phyloP scores from a whole-genome alignment of 1,284 basidiomycete genomes.

The Microbotryum intermedium region DNA sequence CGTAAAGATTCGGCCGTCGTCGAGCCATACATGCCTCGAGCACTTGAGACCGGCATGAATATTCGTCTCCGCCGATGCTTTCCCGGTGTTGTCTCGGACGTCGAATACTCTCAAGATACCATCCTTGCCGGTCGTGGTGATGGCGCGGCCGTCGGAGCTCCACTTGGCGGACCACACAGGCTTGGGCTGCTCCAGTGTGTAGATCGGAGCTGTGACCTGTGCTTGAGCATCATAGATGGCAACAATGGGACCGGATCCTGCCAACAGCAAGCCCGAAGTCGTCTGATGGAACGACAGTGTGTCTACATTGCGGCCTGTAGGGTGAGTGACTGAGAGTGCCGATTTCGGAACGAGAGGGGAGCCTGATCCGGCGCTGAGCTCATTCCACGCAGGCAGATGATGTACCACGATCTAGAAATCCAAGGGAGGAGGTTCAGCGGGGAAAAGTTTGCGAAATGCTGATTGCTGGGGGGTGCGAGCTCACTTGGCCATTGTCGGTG shows the following conservation, averaged over 20 bases:
- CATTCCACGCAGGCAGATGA: slow-evolving; percentile 4
- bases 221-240: slow-evolving; percentile 38
- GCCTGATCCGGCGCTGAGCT: too few relatives aligned
- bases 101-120: slow-evolving; percentile 39
- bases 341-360: background rate
- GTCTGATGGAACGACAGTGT: slow-evolving; percentile 41
- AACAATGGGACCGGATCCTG: slow-evolving; percentile 26
- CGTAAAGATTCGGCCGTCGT: slow-evolving; percentile 39
- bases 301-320: slow-evolving; percentile 31
- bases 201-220: slow-evolving; percentile 21
- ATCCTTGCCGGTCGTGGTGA: slow-evolving; percentile 39
- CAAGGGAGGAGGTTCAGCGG: background rate
- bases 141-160: slow-evolving; percentile 37
- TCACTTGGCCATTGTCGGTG: slow-evolving; percentile 25
- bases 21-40: slow-evolving; percentile 38
- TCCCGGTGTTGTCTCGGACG: slow-evolving; percentile 26
- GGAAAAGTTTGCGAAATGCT: background rate
- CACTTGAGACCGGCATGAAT: slow-evolving; percentile 24
- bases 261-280: slow-evolving; percentile 38
- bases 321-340: background rate
- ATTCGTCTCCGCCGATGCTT: background rate
- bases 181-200: slow-evolving; percentile 30
- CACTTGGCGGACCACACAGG: slow-evolving; percentile 39
- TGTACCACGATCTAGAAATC: slow-evolving; percentile 6
- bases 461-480: background rate